Evolutionary conservation across 768 basidiomycete species (phyloP).

Genomic region (Suillus alpinus): DNA sequence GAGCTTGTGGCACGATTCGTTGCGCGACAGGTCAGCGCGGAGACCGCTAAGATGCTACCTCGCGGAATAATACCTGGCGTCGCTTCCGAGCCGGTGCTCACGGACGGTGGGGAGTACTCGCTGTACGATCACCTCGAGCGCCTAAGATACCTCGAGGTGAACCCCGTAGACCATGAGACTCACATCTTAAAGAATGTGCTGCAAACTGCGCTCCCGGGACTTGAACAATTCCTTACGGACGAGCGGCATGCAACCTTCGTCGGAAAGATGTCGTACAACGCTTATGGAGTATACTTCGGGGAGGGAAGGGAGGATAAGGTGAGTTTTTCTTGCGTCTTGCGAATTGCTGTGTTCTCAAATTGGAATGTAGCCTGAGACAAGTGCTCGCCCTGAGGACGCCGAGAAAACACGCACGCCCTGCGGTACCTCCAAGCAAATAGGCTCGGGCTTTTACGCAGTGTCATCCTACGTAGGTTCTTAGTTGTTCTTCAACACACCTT

Average conservation of each 20-base stretch:
- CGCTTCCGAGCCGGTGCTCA: slow-evolving; percentile 21
- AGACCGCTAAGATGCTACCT: slow-evolving; percentile 55
- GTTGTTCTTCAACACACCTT: not conserved
- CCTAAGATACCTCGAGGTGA: slow-evolving; percentile 62
- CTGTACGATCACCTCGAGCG: slow-evolving; percentile 79
- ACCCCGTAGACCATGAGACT: slow-evolving; percentile 46
- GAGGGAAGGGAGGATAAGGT: slow-evolving; percentile 75
- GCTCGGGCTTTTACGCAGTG: slow-evolving; percentile 70
- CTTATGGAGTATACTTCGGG: slow-evolving; percentile 67
- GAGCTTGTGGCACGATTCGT: slow-evolving; percentile 70
- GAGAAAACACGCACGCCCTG: slow-evolving; percentile 76
- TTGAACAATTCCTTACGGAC: slow-evolving; percentile 68
- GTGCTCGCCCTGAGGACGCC: slow-evolving; percentile 60
- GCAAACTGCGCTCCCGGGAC: slow-evolving; percentile 59
- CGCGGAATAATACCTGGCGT: slow-evolving; percentile 17
- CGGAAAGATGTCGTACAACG: slow-evolving; percentile 76
- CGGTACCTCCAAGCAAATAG: slow-evolving; percentile 74
- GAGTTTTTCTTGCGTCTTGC: slow-evolving; percentile 7
- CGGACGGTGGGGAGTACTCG: slow-evolving; percentile 53
- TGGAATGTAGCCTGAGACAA: slow-evolving; percentile 45
- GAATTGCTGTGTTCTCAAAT: slow-evolving; percentile 2
- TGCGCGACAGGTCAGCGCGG: slow-evolving; percentile 65
- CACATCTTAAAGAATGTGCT: slow-evolving; percentile 54
- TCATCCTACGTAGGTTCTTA: slow-evolving; percentile 61
- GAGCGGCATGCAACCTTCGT: slow-evolving; percentile 58